These are phyloP conservation scores for Plectranthus barbatus DNA, from an alignment of 257 asterid genomes.

Conservation along the genomic window DNA sequence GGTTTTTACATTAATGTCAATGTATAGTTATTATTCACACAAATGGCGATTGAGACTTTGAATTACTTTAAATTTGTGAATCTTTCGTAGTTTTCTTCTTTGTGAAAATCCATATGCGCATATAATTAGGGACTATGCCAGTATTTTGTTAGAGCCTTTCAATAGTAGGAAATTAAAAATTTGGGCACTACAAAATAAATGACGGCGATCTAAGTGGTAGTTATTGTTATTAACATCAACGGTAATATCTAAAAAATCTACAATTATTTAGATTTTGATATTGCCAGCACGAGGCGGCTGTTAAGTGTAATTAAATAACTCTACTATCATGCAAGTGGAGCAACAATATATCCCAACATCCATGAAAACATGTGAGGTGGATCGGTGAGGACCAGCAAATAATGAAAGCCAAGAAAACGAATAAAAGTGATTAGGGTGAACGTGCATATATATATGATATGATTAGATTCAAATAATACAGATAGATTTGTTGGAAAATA, in stretches of 20 bases:
- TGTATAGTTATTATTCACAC: constrained; percentile 8
- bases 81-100: not conserved
- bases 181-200: not conserved
- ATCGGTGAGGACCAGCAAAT: constrained; percentile 6
- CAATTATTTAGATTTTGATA: not conserved
- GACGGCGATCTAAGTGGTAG: not conserved
- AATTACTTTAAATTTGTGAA: not conserved
- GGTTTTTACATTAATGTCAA: not conserved
- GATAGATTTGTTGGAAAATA: constrained; percentile 8
- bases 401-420: not conserved
- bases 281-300: not conserved
- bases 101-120: not conserved
- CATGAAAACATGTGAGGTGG: constrained; percentile 30
- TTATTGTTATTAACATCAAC: not conserved
- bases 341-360: not conserved
- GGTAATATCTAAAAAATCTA: not conserved
- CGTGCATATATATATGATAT: too few species aligned
- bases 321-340: constrained; percentile 11
- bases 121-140: not conserved
- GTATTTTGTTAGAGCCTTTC: not conserved
- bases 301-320: not conserved
- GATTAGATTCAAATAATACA: constrained; percentile 18
- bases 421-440: constrained; percentile 4
- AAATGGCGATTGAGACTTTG: not conserved
- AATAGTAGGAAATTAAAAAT: too few species aligned